Evolutionary conservation across 495 filamentous ascomycete genomes (phyloP).

Genomic region (Terfezia boudieri): DNA sequence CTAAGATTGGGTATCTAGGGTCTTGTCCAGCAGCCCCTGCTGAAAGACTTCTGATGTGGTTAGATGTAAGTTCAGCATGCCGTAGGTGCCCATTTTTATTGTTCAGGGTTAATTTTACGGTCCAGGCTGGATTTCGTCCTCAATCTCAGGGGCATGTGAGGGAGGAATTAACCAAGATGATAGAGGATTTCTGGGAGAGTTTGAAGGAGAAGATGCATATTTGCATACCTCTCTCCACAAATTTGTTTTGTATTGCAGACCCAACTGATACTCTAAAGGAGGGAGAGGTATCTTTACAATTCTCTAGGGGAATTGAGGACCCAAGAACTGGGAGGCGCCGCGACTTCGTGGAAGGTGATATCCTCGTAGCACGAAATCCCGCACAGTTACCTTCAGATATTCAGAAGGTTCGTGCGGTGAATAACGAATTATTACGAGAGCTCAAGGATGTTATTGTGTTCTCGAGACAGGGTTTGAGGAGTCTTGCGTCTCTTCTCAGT

Average conservation of each 20-base stretch:
- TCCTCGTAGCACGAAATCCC: conserved; percentile 70
- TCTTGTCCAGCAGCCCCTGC: conserved; percentile 14
- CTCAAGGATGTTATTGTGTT: conserved; percentile 79
- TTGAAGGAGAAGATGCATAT: conserved; percentile 46
- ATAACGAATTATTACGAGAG: conserved; percentile 34
- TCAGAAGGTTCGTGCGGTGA: conserved; percentile 36
- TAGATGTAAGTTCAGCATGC: conserved; percentile 24
- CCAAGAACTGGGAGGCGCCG: conserved; percentile 33
- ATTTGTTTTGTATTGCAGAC: conserved; percentile 63
- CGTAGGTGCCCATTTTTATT: background rate
- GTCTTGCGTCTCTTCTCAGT: conserved; percentile 61
- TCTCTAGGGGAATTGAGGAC: conserved; percentile 44
- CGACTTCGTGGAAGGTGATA: conserved; percentile 36
- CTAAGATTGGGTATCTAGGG: conserved; percentile 19
- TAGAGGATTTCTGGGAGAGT: conserved; percentile 31
- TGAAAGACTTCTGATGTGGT: conserved; percentile 31
- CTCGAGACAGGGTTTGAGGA: conserved; percentile 39
- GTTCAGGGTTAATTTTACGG: conserved; percentile 19
- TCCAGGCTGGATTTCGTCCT: conserved; percentile 41
- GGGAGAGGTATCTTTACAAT: conserved; percentile 57
- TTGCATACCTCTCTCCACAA: conserved; percentile 48
- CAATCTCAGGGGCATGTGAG: conserved; percentile 35
- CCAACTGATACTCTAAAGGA: conserved; percentile 45
- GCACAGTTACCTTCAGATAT: conserved; percentile 67
- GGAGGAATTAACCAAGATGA: conserved; percentile 30